Conservation (phyloP, 2,329 filamentous ascomycete species). For the Epichloe typhina region DNA sequence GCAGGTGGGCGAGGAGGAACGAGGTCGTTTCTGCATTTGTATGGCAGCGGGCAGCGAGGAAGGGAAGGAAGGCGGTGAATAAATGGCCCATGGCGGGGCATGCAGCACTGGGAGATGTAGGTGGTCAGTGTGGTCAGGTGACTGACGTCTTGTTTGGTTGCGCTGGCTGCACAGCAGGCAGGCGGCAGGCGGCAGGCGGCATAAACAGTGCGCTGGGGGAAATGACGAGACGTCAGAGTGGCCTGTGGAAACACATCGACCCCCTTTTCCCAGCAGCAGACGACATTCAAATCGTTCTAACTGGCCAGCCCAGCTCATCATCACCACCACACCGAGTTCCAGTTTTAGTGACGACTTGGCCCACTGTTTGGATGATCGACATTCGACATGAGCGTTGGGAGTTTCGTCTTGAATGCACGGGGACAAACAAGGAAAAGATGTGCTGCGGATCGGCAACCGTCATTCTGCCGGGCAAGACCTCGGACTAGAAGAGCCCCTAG, state of each 20-base stretch:
- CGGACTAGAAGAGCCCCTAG: not conserved
- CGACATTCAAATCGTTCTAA: too few relatives aligned
- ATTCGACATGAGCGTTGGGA: not conserved
- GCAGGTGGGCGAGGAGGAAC: too few relatives aligned
- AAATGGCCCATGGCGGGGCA: not conserved
- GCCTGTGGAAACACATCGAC: not conserved
- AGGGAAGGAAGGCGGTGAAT: conserved; percentile 2
- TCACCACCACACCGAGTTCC: not conserved
- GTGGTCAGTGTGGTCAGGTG: too few relatives aligned
- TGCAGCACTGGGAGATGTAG: not conserved
- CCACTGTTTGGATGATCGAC: not conserved
- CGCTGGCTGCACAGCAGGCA: not conserved
- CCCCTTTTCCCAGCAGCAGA: not conserved
- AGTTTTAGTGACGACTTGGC: not conserved
- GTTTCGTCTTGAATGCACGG: not conserved
- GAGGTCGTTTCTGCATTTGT: not conserved
- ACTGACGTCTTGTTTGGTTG: not conserved
- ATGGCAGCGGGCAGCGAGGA: not conserved
- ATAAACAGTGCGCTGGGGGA: not conserved
- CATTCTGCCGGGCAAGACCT: not conserved
- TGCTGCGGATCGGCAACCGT: not conserved
- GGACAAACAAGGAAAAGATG: not conserved
- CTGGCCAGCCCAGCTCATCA: not conserved
- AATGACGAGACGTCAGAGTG: not conserved
- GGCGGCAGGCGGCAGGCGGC: not conserved